A percentile compares a stretch with the other conserved stretches of the same genome.
phyloP scores from a whole-genome alignment of 768 basidiomycete species.

The Candolleomyces efflorescens region DNA sequence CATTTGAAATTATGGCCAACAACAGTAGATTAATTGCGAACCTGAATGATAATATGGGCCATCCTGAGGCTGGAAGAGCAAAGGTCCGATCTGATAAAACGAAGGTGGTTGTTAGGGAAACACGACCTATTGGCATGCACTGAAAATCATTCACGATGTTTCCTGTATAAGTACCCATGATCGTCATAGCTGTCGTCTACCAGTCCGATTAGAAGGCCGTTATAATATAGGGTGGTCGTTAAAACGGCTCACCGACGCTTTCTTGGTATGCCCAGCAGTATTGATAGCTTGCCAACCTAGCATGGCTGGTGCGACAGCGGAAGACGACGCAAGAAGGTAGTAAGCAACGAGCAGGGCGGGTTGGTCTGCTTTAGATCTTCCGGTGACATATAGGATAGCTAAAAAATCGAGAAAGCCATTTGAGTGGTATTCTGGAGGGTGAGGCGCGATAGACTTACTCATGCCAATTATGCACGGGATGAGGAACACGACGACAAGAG shows the following conservation, averaged over 20 bases:
- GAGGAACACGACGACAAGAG: constrained; percentile 18
- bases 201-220: no score
- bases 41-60: constrained; percentile 18
- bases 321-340: constrained; percentile 22
- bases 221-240: no score
- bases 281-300: constrained; percentile 32
- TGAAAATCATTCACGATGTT: constrained; percentile 17
- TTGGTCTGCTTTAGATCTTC: constrained; percentile 20
- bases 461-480: constrained; percentile 20
- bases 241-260: constrained; percentile 16
- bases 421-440: background rate
- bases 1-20: background rate
- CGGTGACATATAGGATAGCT: constrained; percentile 24
- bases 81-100: constrained; percentile 18
- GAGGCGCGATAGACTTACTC: constrained; percentile 11
- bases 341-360: constrained; percentile 25
- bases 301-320: constrained; percentile 20
- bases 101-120: no score
- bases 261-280: constrained; percentile 30
- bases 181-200: constrained; percentile 23
- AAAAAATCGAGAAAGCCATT: background rate
- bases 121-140: no score
- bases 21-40: background rate
- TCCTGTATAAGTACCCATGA: constrained; percentile 21
- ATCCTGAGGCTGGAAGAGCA: constrained; percentile 18